Evolutionary conservation across 148 eudicot species (phyloP), one percentile per base, ranked within the genome.

Genomic region (Cornus controversa): DNA sequence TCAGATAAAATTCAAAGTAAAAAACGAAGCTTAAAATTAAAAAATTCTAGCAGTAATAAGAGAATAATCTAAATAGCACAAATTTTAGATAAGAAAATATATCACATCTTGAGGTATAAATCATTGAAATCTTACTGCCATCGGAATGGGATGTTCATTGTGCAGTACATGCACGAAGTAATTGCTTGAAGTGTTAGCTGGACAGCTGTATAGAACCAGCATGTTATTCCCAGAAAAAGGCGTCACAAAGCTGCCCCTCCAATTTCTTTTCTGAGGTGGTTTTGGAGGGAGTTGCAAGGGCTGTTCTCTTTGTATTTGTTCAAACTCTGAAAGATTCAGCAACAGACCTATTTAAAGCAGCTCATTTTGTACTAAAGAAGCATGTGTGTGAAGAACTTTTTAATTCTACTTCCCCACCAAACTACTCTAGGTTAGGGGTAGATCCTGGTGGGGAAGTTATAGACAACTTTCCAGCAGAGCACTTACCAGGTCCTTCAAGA

Each of bases 141-240:
- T 71, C 42, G 89, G 94, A 47, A 88, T 77, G 6, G 99, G 97
- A 69, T 87, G 95, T 78, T 96, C 99, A 81, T 96, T 96, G 84
- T 96, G 99, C 75, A 93, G 80, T 42, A 90, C 92, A 81, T 90
- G 95, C 82, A 96, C 97, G 78, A 84, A 96, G 78, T 96, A 92
- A 45, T 90, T 90, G 92, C 81, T 88, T 28, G 90, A 67, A 58
- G 84, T 85, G 74, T 87, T 75, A 60, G 80, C 87, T 6, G 87
- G 87, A 80, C 99, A 96, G 79, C 88, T 88, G 75, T 93, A 91
- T 27, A 96, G 79, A 73, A 91, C 95, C 78, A 96, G 85, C 90
- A 92, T 91, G 80, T 89, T 93, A 81, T 96, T 96, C 68, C 99
- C 99, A 73, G 90, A 96, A 85, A 93, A 96, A 47, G 99, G 99